Base-by-base conservation (phyloP, 495 filamentous ascomycete species). In the Monascus purpureus region DNA sequence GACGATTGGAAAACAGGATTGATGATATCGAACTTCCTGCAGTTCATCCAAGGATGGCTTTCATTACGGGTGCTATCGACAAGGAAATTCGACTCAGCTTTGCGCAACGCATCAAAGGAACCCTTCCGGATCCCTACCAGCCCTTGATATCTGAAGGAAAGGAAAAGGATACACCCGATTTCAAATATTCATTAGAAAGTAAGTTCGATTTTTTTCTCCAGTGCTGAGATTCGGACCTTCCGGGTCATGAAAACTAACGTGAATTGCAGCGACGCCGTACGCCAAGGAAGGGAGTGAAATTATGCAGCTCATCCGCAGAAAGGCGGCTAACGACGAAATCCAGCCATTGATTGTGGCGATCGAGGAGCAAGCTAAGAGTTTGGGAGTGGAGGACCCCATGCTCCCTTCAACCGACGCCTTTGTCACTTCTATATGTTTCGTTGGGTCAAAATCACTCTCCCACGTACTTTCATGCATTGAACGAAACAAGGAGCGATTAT, bases 31-130 rank as follows among this genome's bases (percentile, higher is more conserved):
- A 73, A 8, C 71, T 87, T 15, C 67, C 83, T 0, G 56, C 74
- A 25, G 55, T 90, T 12, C 75, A 93, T 50, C 86, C 90, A 8
- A 79, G 78, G 50, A 93, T 94, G 59, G 79, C 87, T 4, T 94
- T 96, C 54, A 92, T 99, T 26, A 53, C 71, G 13, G 90, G 85
- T 7, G 74, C 83, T 7, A 60, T 99, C 28, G 92, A 99, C 53
- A 96, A 96, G 61, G 90, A 99, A 55, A 94, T 96, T 35, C 77
- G 92, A 13, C 68, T 96, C 20, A 93, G 83, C 46, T 99, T 99
- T 54, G 85, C 92, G 0, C 86, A 90, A 47, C 82, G 90, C 17
- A 93, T 99, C 52, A 84, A 87, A 55, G 82, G 83, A 27, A 96
- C 90, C 23, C 67, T 99, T 13, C 90, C 85, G 6, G 76, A 83